These are phyloP conservation scores for Neonectria coccinea DNA, from an alignment of 2,329 filamentous ascomycete species.

Conservation along the genomic window DNA sequence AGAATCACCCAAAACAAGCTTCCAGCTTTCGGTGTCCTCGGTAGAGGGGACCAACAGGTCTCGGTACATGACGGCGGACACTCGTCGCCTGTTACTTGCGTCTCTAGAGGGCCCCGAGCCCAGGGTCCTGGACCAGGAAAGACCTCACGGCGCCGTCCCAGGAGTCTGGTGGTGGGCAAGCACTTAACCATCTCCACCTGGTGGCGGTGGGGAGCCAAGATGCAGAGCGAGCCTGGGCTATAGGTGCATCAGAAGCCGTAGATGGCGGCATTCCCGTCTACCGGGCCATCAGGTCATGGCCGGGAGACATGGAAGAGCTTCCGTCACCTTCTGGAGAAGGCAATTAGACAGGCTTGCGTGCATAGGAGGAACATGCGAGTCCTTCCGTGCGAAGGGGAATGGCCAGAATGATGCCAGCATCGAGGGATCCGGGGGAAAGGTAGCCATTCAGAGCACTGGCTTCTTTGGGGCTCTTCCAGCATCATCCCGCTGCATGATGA, in stretches of 20 bases:
- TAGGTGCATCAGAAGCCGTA: not conserved
- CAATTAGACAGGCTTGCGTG: conserved; percentile 5
- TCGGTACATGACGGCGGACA: conserved; percentile 27
- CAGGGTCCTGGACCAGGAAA: conserved; percentile 20
- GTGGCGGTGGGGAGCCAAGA: conserved; percentile 13
- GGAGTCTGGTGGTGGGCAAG: conserved; percentile 8
- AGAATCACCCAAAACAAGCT: not conserved
- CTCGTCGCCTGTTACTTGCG: conserved; percentile 9
- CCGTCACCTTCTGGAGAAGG: conserved; percentile 19
- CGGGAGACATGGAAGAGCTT: conserved; percentile 14
- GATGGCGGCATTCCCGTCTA: conserved; percentile 16
- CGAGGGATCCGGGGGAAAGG: conserved; percentile 22
- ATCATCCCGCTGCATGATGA: conserved; percentile 30
- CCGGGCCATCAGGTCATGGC: conserved; percentile 23
- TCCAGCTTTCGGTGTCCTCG: not conserved
- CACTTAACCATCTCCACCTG: conserved; percentile 18
- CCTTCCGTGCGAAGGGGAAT: not conserved
- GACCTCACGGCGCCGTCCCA: conserved; percentile 21
- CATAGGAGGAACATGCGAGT: conserved; percentile 7
- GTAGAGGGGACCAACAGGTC: conserved; percentile 29
- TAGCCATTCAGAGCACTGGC: conserved; percentile 20
- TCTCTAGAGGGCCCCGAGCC: conserved; percentile 2
- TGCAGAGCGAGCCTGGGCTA: conserved; percentile 9
- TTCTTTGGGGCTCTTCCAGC: conserved; percentile 11
- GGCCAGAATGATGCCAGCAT: conserved; percentile 7